phyloP scores from a whole-genome alignment of 345 rosid species.

The Draba incana region DNA sequence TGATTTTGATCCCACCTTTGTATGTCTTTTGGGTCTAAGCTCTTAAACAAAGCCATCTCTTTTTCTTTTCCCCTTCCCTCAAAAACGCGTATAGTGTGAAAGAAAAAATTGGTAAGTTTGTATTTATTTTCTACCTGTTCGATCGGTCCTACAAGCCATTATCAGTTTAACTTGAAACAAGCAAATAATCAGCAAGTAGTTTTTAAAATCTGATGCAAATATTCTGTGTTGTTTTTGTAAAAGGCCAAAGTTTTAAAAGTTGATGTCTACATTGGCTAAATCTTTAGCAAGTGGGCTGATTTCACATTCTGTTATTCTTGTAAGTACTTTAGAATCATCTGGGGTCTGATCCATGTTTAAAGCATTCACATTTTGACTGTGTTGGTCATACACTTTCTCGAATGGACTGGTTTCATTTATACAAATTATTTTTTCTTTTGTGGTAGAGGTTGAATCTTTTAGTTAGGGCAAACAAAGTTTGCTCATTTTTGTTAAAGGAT shows the following conservation, averaged over 20 bases:
- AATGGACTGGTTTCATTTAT: constrained; percentile 35
- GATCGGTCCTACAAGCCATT: constrained; percentile 3
- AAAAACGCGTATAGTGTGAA: neutral
- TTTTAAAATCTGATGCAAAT: constrained; percentile 14
- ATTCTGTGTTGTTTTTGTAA: constrained; percentile 23
- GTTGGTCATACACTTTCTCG: constrained; percentile 38
- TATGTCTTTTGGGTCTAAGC: constrained; percentile 31
- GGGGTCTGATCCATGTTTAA: constrained; percentile 39
- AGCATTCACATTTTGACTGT: constrained; percentile 42
- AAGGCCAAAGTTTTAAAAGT: constrained; percentile 34
- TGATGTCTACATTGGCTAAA: constrained; percentile 34
- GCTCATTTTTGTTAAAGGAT: constrained; percentile 21
- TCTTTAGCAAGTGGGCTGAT: constrained; percentile 37
- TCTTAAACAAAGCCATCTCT: constrained; percentile 11
- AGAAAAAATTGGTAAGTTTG: constrained; percentile 1
- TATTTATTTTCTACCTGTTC: neutral
- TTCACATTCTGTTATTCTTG: constrained; percentile 42
- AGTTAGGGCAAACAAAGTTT: constrained; percentile 39
- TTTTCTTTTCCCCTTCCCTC: neutral
- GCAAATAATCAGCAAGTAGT: neutral
- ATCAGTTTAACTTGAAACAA: constrained; percentile 18
- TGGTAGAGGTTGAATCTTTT: constrained; percentile 36
- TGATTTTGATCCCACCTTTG: constrained; percentile 30
- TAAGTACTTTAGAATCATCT: constrained; percentile 40
- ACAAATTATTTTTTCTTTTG: constrained; percentile 10